Base-by-base conservation (phyloP, 371 early-diverging fungal genomes). In the Sporodiniella umbellata region DNA sequence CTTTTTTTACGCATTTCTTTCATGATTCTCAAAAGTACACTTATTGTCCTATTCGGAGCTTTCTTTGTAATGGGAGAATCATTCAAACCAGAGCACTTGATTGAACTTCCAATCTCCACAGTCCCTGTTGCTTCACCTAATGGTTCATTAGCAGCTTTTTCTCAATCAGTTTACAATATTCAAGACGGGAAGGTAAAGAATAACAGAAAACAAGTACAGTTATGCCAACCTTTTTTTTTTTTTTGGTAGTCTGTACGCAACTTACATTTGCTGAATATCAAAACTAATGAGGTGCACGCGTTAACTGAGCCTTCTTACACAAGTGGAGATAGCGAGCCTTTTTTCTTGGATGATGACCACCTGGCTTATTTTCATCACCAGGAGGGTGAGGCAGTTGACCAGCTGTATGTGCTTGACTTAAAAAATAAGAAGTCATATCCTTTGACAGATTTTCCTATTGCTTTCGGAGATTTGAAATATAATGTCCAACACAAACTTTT, bases 321-420 rank as follows among this genome's bases (percentile, higher is more conserved):
- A 6, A 60, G 56, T 15, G 54, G 64, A 12, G 80, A 83, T 30
- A 68, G 56, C 21, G 74, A 79, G 12, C 75, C 81, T 21, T 59
- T 80, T 60, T 84, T 76, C 52, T 62, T 84, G 48, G 78, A 80
- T 42, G 67, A 80, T 42, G 15, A 56, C 8, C 66, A 73, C 33
- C 45, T 84, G 47, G 81, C 78, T 1, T 84, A 68, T 42, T 55
- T 78, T 19, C 67, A 75, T 37, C 68, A 70, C 38, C 52, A 58
- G 23, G 8, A 43, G 0, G 51, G 39, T 10, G 25, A 48, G 14
- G 22, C 42, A 14, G 59, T 75, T 0, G 62, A 56, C 39, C 81
- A 80, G 48, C 45, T 83, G 14, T 66, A 67, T 52, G 80, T 78
- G 18, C 54, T 72, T 39, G 37, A 68, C 33, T 37, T 79, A 5